Conservation (phyloP, 108 stramenopile genomes). For the Nitzschia inconspicua region DNA sequence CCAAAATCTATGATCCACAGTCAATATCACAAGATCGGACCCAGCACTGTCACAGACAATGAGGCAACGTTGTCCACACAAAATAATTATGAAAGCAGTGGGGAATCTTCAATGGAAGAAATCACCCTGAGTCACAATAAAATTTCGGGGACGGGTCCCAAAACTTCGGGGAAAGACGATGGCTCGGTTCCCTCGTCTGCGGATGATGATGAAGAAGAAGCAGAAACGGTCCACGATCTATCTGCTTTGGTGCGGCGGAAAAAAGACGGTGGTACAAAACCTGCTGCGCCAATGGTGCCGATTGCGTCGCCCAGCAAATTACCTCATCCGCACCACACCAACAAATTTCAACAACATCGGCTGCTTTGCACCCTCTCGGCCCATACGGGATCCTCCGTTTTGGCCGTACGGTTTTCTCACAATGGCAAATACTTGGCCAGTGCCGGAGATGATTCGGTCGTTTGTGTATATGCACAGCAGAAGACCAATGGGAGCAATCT, state of each 20-base stretch:
- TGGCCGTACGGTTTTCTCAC: conserved; percentile 73
- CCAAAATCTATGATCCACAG: conserved; percentile 9
- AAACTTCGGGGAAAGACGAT: no score
- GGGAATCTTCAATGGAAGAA: conserved; percentile 37
- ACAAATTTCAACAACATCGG: conserved; percentile 41
- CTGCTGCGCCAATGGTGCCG: background rate
- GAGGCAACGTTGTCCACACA: background rate
- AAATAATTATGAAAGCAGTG: conserved; percentile 56
- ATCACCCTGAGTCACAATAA: conserved; percentile 5
- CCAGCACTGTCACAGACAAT: conserved; percentile 5
- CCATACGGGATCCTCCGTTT: conserved; percentile 77
- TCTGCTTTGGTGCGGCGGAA: conserved; percentile 68
- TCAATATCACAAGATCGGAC: conserved; percentile 1
- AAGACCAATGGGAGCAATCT: conserved; percentile 6
- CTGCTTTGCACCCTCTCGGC: conserved; percentile 77
- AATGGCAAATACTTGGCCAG: conserved; percentile 73
- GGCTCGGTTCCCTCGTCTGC: no score
- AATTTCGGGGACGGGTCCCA: no score
- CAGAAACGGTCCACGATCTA: conserved; percentile 59
- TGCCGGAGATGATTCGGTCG: conserved; percentile 81
- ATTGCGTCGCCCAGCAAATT: background rate
- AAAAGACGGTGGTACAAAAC: conserved; percentile 22
- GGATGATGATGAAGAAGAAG: no score
- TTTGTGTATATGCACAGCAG: conserved; percentile 65
- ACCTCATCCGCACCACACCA: background rate